phyloP scores from a whole-genome alignment of 176 grass and related monocot species.

The Lolium multiflorum region DNA sequence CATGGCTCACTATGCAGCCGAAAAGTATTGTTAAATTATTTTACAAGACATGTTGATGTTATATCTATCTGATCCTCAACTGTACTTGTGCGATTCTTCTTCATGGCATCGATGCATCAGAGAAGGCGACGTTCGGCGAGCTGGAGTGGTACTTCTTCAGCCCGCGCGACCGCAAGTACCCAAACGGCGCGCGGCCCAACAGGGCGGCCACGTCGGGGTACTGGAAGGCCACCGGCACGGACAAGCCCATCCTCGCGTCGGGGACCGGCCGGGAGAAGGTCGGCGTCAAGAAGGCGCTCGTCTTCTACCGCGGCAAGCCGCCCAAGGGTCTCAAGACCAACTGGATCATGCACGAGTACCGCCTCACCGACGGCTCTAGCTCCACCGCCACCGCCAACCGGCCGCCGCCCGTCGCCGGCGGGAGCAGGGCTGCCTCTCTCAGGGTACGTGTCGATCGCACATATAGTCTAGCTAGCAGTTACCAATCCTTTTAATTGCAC shows the following conservation, averaged over 20 bases:
- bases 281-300: slow-evolving; percentile 92
- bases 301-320: slow-evolving; percentile 93
- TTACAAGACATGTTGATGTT: background rate
- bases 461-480: background rate
- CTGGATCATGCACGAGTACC: slow-evolving; percentile 99
- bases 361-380: slow-evolving; percentile 53
- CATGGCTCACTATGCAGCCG: background rate
- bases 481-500: background rate
- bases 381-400: background rate
- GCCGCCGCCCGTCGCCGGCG: background rate
- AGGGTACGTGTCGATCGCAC: slow-evolving; percentile 57
- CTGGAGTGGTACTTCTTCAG: slow-evolving; percentile 99
- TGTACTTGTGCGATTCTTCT: background rate
- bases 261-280: slow-evolving; percentile 61
- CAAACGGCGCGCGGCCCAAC: slow-evolving; percentile 85
- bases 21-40: slow-evolving; percentile 1
- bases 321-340: slow-evolving; percentile 83
- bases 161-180: slow-evolving; percentile 95
- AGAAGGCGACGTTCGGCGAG: slow-evolving; percentile 85
- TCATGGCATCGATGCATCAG: slow-evolving; percentile 41
- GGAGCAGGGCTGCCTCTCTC: slow-evolving; percentile 60
- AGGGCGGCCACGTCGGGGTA: slow-evolving; percentile 89
- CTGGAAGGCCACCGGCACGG: slow-evolving; percentile 97
- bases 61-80: background rate
- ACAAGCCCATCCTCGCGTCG: slow-evolving; percentile 76